Evolutionary conservation across 208 protist species (phyloP), one percentile per base, ranked within the genome.

Genomic region (Trypanosoma caninum): DNA sequence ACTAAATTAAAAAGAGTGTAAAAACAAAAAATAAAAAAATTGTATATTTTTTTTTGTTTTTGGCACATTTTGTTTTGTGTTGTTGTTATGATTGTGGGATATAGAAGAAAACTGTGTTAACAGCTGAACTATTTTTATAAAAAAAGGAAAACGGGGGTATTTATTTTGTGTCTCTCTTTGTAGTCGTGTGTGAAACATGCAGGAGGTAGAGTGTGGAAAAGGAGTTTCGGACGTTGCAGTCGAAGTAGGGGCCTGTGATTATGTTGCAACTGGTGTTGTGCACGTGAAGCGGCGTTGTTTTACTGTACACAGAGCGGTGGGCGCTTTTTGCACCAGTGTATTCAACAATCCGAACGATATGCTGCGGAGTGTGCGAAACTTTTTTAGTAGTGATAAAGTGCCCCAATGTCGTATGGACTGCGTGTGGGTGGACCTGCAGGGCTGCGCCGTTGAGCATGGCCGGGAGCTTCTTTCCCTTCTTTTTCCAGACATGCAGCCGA

Each of bases 381-480:
- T n/a, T n/a, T n/a, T n/a, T n/a, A n/a, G n/a, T n/a, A n/a, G n/a
- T n/a, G n/a, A n/a, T n/a, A n/a, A n/a, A n/a, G n/a, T n/a, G n/a
- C n/a, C n/a, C n/a, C n/a, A n/a, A n/a, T n/a, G n/a, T n/a, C n/a
- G n/a, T n/a, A n/a, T n/a, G 35, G 2, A 37, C 18, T 34, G 57
- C 58, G 48, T 87, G 27, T 89, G 85, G 85, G 59, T 89, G 10
- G 79, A 89, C 64, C 59, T 87, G 57, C 58, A 72, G 54, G 38
- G 72, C 28, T 75, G 51, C 27, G 38, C 53, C 3, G 74, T 68
- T 10, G 73, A 74, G 30, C 45, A 63, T n/a, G 54, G 59, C 61
- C 72, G 68, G n/a, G 77, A 65, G 10, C 38, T 58, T 3, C 45
- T 83, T 13, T 42, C 80, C 27, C 47, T 45, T 9, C 54, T 70